phyloP scores from a whole-genome alignment of 2,329 filamentous ascomycete genomes.

The Plectosphaerella sp. region DNA sequence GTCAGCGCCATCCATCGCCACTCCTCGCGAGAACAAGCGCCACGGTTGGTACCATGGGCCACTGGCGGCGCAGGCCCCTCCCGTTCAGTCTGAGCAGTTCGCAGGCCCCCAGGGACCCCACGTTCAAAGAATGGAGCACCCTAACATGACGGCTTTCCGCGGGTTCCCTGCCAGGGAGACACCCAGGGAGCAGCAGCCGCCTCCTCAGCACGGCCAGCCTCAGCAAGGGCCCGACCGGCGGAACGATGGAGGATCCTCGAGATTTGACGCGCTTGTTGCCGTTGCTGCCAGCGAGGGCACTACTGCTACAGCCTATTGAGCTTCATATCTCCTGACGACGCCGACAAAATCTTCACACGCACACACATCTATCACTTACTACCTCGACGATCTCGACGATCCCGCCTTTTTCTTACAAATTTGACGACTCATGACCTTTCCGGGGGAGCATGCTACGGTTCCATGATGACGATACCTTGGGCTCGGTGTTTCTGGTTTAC shows the following conservation, averaged over 20 bases:
- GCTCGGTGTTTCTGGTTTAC: too few relatives aligned
- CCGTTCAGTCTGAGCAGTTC: conserved; percentile 18
- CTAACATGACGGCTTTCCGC: conserved; percentile 48
- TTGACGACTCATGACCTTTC: too few relatives aligned
- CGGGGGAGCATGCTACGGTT: too few relatives aligned
- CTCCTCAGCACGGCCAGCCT: conserved; percentile 6
- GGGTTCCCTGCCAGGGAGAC: conserved; percentile 41
- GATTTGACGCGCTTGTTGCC: conserved; percentile 37
- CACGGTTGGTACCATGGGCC: conserved; percentile 69
- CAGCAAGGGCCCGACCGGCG: conserved; percentile 16
- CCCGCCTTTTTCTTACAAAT: too few relatives aligned
- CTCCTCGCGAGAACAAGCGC: conserved; percentile 57
- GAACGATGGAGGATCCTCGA: conserved; percentile 29
- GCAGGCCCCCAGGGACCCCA: conserved; percentile 29
- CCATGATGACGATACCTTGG: too few relatives aligned
- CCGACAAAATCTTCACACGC: too few relatives aligned
- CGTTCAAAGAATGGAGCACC: conserved; percentile 54
- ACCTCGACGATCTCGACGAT: background rate
- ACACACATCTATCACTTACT: background rate
- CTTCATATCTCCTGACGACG: background rate
- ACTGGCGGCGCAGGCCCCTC: conserved; percentile 17
- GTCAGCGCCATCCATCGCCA: conserved; percentile 53
- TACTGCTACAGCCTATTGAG: conserved; percentile 35
- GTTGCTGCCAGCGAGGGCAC: conserved; percentile 40
- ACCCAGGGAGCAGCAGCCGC: conserved; percentile 12